Evolutionary conservation across 169 alveolate genomes (phyloP), one percentile per base, ranked within the genome.

Genomic region (Hammondia hammondi): DNA sequence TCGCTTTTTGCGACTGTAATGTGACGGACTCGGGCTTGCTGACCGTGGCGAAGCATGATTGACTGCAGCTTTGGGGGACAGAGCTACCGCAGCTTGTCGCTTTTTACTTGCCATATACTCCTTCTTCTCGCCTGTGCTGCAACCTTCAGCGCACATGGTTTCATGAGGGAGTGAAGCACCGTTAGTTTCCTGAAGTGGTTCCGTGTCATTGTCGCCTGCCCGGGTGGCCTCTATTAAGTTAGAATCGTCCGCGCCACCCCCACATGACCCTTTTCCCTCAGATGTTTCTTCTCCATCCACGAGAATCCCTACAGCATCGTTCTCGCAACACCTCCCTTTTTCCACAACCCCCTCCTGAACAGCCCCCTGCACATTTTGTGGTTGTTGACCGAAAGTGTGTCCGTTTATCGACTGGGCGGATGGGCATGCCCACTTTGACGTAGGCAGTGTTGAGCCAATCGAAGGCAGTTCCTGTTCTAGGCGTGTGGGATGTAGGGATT

Each of bases 21-120:
- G 57, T 24, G 71, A 82, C 32, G 90, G 90, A 52, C 90, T 82
- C 39, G 90, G 90, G 43, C 90, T 82, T 37, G 70, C 45, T 19
- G 90, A 82, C 70, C 90, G 90, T 17, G 70, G 39, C 2, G 90
- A 45, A 29, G 90, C 35, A 77, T 17, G 48, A 77, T 21, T 39
- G 87, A 17, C 24, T 39, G 77, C 46, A 9, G 90, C 90, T 43
- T 43, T 39, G 9, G 71, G 70, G 0, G 90, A 82, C 32, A 43
- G 43, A 17, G 71, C 70, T 10, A 17, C 90, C 39, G 39, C 90
- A 32, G 45, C 90, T 1, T 19, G 29, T 9, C 70, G 61, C 70
- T 43, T 43, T 27, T 27, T 82, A 6, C 71, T 29, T 35, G 90
- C 90, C 90, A 82, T 82, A 45, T 82, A 82, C 29, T 82, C 90